Percentiles rank a stretch among this genome's conserved stretches.
Evolutionary conservation across 129 eudicot genomes (phyloP).

Genomic region (Saposhnikovia divaricata): DNA sequence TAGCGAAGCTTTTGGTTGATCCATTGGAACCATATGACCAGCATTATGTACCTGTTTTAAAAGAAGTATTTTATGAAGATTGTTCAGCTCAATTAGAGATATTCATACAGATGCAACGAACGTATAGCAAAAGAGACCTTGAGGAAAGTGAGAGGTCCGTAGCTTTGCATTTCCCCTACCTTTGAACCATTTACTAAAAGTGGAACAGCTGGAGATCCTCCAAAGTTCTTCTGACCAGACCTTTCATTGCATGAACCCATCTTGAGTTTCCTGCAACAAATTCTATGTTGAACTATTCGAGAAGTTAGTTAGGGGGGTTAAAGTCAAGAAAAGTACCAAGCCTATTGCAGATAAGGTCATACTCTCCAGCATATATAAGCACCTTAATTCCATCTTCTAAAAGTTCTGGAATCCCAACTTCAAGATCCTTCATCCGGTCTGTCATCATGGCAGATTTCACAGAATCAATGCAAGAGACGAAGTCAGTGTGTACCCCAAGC

Average conservation of each 20-base stretch:
- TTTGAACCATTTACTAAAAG: constrained; percentile 45
- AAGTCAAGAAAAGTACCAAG: constrained; percentile 47
- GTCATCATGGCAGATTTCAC: constrained; percentile 51
- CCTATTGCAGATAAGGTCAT: constrained; percentile 96
- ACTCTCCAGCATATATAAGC: constrained; percentile 85
- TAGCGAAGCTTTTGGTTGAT: constrained; percentile 66
- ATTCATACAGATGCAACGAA: neutral
- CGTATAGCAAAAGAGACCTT: constrained; percentile 23
- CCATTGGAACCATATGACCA: constrained; percentile 92
- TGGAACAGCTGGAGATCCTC: constrained; percentile 40
- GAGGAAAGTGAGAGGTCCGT: constrained; percentile 64
- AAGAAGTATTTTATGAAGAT: neutral
- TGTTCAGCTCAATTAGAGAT: neutral
- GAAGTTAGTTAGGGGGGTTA: neutral
- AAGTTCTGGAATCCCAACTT: constrained; percentile 64
- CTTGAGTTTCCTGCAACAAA: constrained; percentile 50
- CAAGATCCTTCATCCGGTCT: constrained; percentile 77
- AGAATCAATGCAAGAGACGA: constrained; percentile 56
- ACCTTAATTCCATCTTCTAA: constrained; percentile 67
- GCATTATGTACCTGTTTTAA: constrained; percentile 42
- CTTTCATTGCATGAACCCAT: constrained; percentile 82
- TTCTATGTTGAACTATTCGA: neutral
- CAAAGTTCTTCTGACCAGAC: constrained; percentile 55
- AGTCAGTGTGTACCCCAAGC: constrained; percentile 66
- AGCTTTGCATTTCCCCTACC: constrained; percentile 47